Conservation (phyloP, 257 asterid species). For the Henckelia pumila region DNA sequence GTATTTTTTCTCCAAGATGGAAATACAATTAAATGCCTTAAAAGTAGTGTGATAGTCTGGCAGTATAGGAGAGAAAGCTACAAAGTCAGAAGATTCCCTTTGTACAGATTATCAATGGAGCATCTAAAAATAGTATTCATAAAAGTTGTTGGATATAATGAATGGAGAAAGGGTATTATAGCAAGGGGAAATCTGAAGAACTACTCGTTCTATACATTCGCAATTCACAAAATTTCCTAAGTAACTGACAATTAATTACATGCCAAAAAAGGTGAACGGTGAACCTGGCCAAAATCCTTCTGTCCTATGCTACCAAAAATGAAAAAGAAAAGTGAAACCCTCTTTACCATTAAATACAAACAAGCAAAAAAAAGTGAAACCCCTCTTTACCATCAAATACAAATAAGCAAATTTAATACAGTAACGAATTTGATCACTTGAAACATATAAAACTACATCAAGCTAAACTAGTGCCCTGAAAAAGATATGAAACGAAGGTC, state of each 20-base stretch:
- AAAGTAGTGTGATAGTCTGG: background rate
- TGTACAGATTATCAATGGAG: background rate
- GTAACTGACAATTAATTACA: conserved; percentile 7
- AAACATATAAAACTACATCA: conserved; percentile 3
- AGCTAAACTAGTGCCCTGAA: background rate
- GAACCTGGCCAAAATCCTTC: conserved; percentile 1
- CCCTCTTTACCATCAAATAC: conserved; percentile 4
- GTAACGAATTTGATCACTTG: conserved; percentile 8
- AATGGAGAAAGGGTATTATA: background rate
- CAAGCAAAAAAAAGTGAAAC: background rate
- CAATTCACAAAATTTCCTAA: conserved; percentile 9
- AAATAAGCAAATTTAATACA: conserved; percentile 15
- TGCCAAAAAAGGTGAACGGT: conserved; percentile 5
- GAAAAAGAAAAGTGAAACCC: background rate
- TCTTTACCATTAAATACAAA: conserved; percentile 6
- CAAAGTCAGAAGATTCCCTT: background rate
- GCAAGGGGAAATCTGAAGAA: background rate
- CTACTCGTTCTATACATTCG: background rate
- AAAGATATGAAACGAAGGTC: conserved; percentile 14
- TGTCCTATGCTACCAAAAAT: conserved; percentile 3
- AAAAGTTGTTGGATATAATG: background rate
- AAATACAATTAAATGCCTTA: background rate
- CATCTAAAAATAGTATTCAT: background rate
- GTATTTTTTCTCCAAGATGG: background rate
- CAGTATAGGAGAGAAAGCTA: background rate